Evolutionary conservation across 2,329 filamentous ascomycete species (phyloP), one percentile per base, ranked within the genome.

Genomic region (Phoma sp.): DNA sequence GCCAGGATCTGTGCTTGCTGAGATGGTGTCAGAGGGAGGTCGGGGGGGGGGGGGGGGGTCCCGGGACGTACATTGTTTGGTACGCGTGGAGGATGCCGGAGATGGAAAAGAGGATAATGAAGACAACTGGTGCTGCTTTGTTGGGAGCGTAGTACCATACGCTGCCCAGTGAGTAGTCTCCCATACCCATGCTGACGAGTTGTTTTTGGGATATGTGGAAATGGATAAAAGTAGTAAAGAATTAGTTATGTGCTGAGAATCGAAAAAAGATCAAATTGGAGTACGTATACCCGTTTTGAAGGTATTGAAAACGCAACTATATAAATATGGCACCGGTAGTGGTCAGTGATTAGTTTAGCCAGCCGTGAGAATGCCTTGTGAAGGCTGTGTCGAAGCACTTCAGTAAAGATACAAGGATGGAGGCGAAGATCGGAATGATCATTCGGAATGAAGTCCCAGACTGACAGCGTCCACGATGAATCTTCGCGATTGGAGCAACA

Each of bases 1-100:
- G 79, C 80, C 82, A 87, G 60, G 79, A 82, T 58, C 82, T 82
- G 65, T 85, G 83, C 48, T 75, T 80, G 39, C 83, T 85, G 18
- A 9, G 29, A n/a, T 18, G 23, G 13, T 29, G 8, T 55, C 10
- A 48, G 56, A 25, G 13, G 23, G 18, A n/a, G 3, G 4, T 35
- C 1, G 36, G 39, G 25, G 35, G 22, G n/a, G 29, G 2, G 4
- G 18, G 11, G 2, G 36, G n/a, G n/a, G n/a, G n/a, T n/a, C n/a
- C n/a, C n/a, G n/a, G 9, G 11, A 29, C 76, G 80, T 68, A 86
- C 84, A 77, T 73, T 62, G 80, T 83, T 65, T 86, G 83, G 70
- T 79, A 86, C n/a, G 77, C 66, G 61, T 86, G 83, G 2, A 75
- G 59, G n/a, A 68, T 37, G 4, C 76, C 79, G 0, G 82, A 83